Conservation (phyloP, 352 stramenopile species). For the Pythium brachiatum region DNA sequence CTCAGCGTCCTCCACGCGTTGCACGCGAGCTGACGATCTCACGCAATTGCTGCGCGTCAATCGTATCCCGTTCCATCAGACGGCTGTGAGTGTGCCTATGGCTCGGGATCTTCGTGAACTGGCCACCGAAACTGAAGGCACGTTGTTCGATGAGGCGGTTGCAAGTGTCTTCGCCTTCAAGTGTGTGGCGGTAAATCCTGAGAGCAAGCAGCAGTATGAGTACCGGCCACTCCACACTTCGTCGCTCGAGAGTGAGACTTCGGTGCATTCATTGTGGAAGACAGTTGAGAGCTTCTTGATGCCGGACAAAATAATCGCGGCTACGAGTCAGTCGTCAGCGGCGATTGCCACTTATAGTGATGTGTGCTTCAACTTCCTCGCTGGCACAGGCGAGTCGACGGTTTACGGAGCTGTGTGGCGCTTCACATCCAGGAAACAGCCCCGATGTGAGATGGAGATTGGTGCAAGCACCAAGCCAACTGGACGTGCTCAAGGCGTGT, state of each 20-base stretch:
- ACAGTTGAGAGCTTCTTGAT: constrained; percentile 47
- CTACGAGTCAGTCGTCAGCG: constrained; percentile 6
- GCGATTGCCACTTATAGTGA: constrained; percentile 8
- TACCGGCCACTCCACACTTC: constrained; percentile 7
- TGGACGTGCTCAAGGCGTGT: constrained; percentile 32
- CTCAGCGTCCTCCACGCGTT: constrained; percentile 12
- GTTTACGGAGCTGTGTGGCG: constrained; percentile 50
- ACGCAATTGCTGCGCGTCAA: constrained; percentile 40
- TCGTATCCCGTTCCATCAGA: constrained; percentile 59
- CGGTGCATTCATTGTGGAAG: constrained; percentile 9
- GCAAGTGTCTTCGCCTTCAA: constrained; percentile 19
- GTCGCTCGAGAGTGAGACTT: background rate
- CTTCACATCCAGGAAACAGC: background rate
- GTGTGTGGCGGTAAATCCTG: background rate
- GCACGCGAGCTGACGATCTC: constrained; percentile 30
- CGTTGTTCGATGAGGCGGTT: constrained; percentile 24
- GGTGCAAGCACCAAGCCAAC: background rate
- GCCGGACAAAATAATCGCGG: constrained; percentile 27
- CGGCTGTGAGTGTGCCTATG: constrained; percentile 26
- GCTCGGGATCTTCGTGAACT: constrained; percentile 16
- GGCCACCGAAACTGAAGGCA: background rate
- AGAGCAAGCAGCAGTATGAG: background rate
- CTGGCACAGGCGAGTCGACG: constrained; percentile 30
- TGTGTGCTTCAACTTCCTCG: constrained; percentile 57
- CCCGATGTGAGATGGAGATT: background rate